phyloP scores from a whole-genome alignment of 164 flowering plant species.

The Umbilicus rupestris region DNA sequence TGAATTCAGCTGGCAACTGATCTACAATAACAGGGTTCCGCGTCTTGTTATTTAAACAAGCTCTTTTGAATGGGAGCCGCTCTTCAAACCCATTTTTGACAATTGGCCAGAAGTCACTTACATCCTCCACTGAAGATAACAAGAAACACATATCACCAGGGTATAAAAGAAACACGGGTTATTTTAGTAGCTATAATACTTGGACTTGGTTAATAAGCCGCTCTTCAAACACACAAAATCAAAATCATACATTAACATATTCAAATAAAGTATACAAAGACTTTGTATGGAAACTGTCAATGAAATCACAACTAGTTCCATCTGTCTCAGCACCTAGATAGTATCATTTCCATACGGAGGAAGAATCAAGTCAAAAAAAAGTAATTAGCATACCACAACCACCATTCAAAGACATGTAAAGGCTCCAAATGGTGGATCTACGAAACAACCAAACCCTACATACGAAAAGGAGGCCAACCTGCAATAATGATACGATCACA shows the following conservation, averaged over 20 bases:
- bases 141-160: conserved; percentile 6
- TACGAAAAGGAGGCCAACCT: conserved; percentile 24
- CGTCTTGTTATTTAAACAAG: conserved; percentile 79
- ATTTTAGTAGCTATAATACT: not conserved
- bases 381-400: no score
- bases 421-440: not conserved
- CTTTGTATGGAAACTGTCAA: no score
- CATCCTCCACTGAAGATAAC: conserved; percentile 76
- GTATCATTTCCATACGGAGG: no score
- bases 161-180: not conserved
- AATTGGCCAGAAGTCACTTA: conserved; percentile 84
- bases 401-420: not conserved
- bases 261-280: no score
- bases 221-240: not conserved
- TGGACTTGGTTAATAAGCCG: not conserved
- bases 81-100: conserved; percentile 66
- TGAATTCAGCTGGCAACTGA: conserved; percentile 71
- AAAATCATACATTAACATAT: not conserved
- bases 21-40: conserved; percentile 76
- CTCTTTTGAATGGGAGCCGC: conserved; percentile 71
- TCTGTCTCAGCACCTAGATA: no score
- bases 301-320: no score
- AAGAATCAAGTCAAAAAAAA: no score
- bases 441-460: not conserved
- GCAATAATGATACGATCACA: conserved; percentile 72